Evolutionary conservation across 495 filamentous ascomycete genomes (phyloP).

Genomic region (Aspergillus sparsus): DNA sequence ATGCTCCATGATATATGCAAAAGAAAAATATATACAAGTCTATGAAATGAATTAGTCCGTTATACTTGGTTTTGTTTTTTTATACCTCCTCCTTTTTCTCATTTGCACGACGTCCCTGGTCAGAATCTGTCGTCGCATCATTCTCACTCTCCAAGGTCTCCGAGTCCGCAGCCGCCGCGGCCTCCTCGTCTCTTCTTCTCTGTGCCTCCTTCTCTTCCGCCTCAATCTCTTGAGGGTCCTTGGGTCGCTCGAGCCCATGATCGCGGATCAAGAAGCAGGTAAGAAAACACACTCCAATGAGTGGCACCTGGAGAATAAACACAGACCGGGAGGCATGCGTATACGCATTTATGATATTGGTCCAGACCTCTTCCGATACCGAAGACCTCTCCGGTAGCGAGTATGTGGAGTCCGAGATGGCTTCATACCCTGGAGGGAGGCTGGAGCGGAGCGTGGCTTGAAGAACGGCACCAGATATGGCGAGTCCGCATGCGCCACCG

Average conservation of each 20-base stretch:
- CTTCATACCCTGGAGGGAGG: conserved; percentile 43
- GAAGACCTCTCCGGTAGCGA: conserved; percentile 36
- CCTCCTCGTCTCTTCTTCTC: neutral
- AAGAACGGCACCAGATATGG: conserved; percentile 59
- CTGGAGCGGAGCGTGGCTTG: conserved; percentile 50
- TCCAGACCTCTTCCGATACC: conserved; percentile 40
- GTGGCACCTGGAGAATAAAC: conserved; percentile 55
- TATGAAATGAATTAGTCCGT: too few species aligned
- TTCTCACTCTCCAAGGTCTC: neutral
- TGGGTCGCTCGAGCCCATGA: conserved; percentile 51
- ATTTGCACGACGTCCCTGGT: neutral
- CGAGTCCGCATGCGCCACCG: conserved; percentile 61
- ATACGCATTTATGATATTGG: conserved; percentile 50
- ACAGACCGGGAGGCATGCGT: conserved; percentile 53
- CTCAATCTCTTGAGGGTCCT: conserved; percentile 43
- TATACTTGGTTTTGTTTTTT: too few species aligned
- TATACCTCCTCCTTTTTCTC: neutral
- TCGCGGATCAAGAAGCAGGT: conserved; percentile 56
- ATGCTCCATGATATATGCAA: too few species aligned
- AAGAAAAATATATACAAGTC: too few species aligned
- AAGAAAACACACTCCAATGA: conserved; percentile 56
- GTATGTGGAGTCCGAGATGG: conserved; percentile 46
- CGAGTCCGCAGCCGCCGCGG: neutral
- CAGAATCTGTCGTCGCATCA: neutral
- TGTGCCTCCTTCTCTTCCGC: neutral